Conservation (phyloP, 345 rosid genomes). For the Sonneratia alba region DNA sequence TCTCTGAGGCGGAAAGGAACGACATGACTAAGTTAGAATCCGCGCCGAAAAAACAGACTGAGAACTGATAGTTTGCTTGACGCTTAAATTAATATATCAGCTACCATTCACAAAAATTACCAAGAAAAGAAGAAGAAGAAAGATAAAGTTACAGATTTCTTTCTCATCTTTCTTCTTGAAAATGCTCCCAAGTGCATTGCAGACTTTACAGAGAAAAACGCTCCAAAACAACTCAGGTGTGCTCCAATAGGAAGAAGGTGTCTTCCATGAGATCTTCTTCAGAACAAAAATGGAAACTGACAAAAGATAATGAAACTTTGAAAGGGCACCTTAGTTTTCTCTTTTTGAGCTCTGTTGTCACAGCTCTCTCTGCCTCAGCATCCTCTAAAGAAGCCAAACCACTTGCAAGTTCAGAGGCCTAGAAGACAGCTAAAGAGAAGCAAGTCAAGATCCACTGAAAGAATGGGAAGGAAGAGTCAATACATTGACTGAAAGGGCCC, state of each 20-base stretch:
- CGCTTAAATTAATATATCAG: neutral
- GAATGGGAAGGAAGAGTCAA: conserved; percentile 9
- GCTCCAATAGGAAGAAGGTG: neutral
- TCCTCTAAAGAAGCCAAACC: neutral
- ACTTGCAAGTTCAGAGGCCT: neutral
- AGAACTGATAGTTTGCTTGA: neutral
- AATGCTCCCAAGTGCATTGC: neutral
- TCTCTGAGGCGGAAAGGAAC: conserved; percentile 20
- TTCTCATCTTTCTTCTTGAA: neutral
- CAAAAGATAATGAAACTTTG: neutral
- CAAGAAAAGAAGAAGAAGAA: neutral
- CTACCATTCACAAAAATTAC: neutral
- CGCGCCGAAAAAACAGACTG: conserved; percentile 9
- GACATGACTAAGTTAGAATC: neutral
- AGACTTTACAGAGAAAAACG: neutral
- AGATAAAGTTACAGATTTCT: neutral
- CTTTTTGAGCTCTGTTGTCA: too few relatives aligned
- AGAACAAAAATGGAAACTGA: neutral
- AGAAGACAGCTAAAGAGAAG: neutral
- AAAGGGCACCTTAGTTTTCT: neutral
- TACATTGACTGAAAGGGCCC: conserved; percentile 29
- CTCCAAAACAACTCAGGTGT: too few relatives aligned
- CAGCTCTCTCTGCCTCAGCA: neutral
- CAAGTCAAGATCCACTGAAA: conserved; percentile 7
- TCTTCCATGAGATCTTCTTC: neutral